phyloP scores from a whole-genome alignment of 2,329 filamentous ascomycete species.

The Penicillium sclerotigenum region DNA sequence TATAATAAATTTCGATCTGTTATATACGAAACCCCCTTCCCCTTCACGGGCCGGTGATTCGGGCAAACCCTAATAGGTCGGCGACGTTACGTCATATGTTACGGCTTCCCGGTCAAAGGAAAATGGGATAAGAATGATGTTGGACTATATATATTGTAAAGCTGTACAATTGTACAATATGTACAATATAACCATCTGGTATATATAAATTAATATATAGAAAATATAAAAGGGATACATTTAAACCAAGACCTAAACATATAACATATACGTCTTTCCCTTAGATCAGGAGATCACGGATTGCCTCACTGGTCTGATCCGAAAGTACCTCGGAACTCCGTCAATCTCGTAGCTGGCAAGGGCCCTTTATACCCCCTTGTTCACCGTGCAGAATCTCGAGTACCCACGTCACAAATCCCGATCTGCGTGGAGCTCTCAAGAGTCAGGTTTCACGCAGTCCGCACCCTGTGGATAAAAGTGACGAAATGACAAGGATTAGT shows the following conservation, averaged over 20 bases:
- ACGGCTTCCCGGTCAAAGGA: conserved; percentile 18
- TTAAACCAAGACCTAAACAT: not conserved
- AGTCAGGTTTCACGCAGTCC: not conserved
- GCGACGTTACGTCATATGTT: conserved; percentile 28
- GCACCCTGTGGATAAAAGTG: not conserved
- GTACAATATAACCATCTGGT: not conserved
- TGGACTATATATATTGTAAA: too few relatives aligned
- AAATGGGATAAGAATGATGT: conserved; percentile 18
- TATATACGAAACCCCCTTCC: not conserved
- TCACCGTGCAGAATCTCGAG: conserved; percentile 4
- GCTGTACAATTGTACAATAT: too few relatives aligned
- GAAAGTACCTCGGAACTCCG: not conserved
- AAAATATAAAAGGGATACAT: not conserved
- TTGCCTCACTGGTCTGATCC: not conserved
- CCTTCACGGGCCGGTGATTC: conserved; percentile 20
- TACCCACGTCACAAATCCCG: conserved; percentile 6
- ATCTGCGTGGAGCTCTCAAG: not conserved
- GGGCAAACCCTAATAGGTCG: conserved; percentile 17
- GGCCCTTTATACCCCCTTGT: not conserved
- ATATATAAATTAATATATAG: not conserved
- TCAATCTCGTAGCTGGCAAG: not conserved
- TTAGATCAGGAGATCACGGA: not conserved
- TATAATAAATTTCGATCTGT: not conserved
- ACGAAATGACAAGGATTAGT: conserved; percentile 8
- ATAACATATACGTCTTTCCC: not conserved